Evolutionary conservation across 345 rosid species (phyloP).

Genomic region (Eucalyptus cladocalyx): DNA sequence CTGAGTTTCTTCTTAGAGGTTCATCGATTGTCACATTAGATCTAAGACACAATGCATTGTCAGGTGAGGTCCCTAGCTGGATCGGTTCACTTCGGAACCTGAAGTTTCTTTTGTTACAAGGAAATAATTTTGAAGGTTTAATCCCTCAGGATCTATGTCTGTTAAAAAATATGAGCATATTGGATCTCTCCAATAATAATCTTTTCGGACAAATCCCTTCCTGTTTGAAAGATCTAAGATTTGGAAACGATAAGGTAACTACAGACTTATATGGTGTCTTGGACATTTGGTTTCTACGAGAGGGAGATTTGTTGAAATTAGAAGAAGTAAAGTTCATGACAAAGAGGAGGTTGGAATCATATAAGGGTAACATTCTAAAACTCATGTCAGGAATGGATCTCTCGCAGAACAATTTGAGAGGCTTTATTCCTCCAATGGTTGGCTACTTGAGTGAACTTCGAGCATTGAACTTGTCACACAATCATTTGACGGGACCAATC

Average conservation of each 20-base stretch:
- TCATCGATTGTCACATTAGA: not conserved
- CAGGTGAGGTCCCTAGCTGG: not conserved
- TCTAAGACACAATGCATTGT: not conserved
- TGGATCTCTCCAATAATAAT: not conserved
- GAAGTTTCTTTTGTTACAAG: not conserved
- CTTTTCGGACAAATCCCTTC: not conserved
- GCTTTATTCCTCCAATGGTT: not conserved
- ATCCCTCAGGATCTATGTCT: not conserved
- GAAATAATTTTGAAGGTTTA: not conserved
- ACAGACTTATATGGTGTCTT: too few relatives aligned
- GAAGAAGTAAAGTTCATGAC: not conserved
- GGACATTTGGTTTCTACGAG: too few relatives aligned
- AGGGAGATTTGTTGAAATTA: too few relatives aligned
- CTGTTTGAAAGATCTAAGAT: too few relatives aligned
- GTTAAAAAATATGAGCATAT: not conserved
- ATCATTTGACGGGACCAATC: not conserved
- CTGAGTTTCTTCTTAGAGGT: not conserved
- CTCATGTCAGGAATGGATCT: not conserved
- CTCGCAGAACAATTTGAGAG: not conserved
- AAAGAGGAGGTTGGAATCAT: not conserved
- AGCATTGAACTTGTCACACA: not conserved
- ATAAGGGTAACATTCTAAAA: not conserved
- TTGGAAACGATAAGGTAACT: too few relatives aligned
- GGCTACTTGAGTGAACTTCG: not conserved
- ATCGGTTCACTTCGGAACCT: not conserved